Evolutionary conservation across 345 rosid genomes (phyloP), one percentile per base, ranked within the genome.

Genomic region (Eutrema heterophyllum): DNA sequence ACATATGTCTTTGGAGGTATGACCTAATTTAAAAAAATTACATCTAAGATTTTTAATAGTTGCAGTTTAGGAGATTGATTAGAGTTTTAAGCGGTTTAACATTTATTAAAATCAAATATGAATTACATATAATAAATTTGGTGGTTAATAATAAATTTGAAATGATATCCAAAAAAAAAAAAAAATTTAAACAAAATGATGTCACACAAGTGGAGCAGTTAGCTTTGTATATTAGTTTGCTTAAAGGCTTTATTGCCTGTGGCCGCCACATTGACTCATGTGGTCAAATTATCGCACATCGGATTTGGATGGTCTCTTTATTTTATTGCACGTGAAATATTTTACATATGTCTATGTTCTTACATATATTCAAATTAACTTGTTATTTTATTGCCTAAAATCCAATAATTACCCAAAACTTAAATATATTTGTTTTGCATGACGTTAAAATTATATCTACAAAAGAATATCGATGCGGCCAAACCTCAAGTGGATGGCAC

Each of bases 211-310:
- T 63, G 80, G 75, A 76, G 75, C 44, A 64, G 79, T 63, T 39
- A 15, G 70, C 39, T 59, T 58, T 57, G 15, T 57, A 30, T 14
- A 57, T 24, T 40, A 59, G 41, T 68, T 51, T 57, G 29, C 4
- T 50, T 57, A 49, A 30, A 52, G 63, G 27, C 63, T 32, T 36
- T 30, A 14, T 74, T 36, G 51, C 74, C 57, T 30, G 61, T 55
- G 75, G 80, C 80, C 75, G 80, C 75, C 80, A 55, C 67, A 56
- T 64, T 76, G 75, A 76, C 75, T 48, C 75, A 16, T 70, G 26
- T 53, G 59, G 79, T 76, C 79, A 62, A 53, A 62, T 3, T 27
- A 18, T 75, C 40, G 45, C 48, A 52, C 64, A 7, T 64, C 10
- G 48, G 59, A 44, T 63, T 68, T 14, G 63, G 73, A 75, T 33